These are phyloP conservation scores for Leishmania guyanensis DNA, from an alignment of 208 protist species.

Conservation along the genomic window DNA sequence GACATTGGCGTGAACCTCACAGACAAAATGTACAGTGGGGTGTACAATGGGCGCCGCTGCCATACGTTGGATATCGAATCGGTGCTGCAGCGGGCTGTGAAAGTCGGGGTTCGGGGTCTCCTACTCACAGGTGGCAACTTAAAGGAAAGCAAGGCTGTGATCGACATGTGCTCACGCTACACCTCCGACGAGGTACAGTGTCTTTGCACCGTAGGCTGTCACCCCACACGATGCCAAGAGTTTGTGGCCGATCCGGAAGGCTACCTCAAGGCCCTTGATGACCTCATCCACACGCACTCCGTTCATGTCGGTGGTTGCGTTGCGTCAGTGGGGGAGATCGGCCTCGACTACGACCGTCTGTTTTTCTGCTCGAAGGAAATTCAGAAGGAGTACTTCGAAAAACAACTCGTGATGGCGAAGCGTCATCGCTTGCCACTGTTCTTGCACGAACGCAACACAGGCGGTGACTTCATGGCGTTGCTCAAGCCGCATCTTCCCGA, in stretches of 20 bases:
- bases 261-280: conserved; percentile 60
- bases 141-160: conserved; percentile 55
- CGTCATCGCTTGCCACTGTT: conserved; percentile 90
- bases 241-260: conserved; percentile 58
- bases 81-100: conserved; percentile 59
- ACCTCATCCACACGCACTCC: conserved; percentile 54
- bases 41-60: conserved; percentile 56
- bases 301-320: conserved; percentile 67
- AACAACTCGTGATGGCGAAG: conserved; percentile 86
- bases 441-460: conserved; percentile 93
- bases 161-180: conserved; percentile 61
- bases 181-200: conserved; percentile 41
- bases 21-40: conserved; percentile 78
- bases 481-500: conserved; percentile 47
- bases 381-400: conserved; percentile 83
- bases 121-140: conserved; percentile 77
- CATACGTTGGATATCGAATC: conserved; percentile 62
- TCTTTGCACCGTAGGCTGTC: conserved; percentile 85
- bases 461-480: conserved; percentile 80
- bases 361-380: conserved; percentile 90
- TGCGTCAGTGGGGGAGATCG: conserved; percentile 84
- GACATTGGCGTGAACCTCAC: conserved; percentile 92
- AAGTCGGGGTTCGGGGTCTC: conserved; percentile 63
- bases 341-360: conserved; percentile 95
- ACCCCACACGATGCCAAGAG: conserved; percentile 87